These are phyloP conservation scores for Neofusicoccum ribis DNA, from an alignment of 2,329 filamentous ascomycete species.

Conservation along the genomic window DNA sequence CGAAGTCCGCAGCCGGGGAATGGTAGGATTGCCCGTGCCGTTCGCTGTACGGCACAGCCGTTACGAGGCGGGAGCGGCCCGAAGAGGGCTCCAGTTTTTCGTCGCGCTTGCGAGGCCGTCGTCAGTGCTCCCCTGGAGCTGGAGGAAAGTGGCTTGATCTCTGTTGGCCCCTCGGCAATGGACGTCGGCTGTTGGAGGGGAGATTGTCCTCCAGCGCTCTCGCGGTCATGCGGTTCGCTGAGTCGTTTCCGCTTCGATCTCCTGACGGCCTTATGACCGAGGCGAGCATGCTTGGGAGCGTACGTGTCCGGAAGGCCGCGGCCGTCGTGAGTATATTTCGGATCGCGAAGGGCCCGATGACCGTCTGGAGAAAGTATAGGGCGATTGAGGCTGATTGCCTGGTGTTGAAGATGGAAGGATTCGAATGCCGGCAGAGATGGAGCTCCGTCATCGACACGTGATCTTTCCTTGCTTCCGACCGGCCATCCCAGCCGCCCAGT, in stretches of 20 bases:
- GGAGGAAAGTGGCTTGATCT: not conserved
- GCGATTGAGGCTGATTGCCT: not conserved
- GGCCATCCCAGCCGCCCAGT: too few species aligned
- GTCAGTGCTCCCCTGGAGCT: not conserved
- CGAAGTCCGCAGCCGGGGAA: not conserved
- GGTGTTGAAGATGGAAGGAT: not conserved
- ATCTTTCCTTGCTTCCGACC: not conserved
- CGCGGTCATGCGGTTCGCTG: not conserved
- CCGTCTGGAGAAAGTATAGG: not conserved
- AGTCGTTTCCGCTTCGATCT: not conserved
- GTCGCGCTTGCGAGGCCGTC: not conserved
- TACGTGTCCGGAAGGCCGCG: too few species aligned
- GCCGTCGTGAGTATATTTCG: too few species aligned
- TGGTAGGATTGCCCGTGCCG: not conserved
- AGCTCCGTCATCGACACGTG: not conserved
- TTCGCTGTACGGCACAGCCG: not conserved
- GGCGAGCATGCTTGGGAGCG: too few species aligned
- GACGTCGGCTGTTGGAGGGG: not conserved
- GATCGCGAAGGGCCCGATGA: too few species aligned
- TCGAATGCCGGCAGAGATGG: not conserved
- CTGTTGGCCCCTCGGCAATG: not conserved
- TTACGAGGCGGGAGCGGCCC: constrained; percentile 1
- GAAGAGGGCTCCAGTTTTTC: constrained; percentile 10
- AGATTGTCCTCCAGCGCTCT: not conserved
- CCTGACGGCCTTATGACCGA: too few species aligned